Base-by-base conservation (phyloP, 176 grass and related monocot species). In the maize (Zea mays) region DNA sequence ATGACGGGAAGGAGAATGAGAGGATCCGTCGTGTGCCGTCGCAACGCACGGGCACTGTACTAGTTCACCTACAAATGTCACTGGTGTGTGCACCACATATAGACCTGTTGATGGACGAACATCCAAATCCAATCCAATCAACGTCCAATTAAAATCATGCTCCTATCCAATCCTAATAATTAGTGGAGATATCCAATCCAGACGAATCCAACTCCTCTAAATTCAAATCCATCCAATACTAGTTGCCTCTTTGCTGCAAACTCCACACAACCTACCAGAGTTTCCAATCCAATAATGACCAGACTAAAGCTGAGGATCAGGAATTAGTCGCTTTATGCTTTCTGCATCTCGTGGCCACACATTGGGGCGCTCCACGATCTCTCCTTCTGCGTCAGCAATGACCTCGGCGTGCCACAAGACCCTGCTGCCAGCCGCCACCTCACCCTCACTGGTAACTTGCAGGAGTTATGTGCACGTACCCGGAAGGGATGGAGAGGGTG, bases 321-420 rank as follows among this genome's bases (percentile, higher is more conserved):
- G 47, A 49, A 49, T 49, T 49, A 1, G 14, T 51, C 5, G 49
- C 49, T 6, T 5, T 51, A 51, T 51, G 49, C 27, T 27, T 27
- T 27, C 27, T 27, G 27, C 27, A 27, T 27, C 27, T 27, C 27
- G 27, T 27, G 27, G 27, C 27, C 27, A 27, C 27, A 27, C 27
- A 27, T 27, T 27, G 27, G 27, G 27, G 27, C 27, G 27, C 27
- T 27, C 27, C 27, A 27, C 35, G 74, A 90, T 74, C 79, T 86
- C 42, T 68, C 65, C 66, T 68, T 83, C 73, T 90, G 83, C 65
- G 37, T 86, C 41, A 79, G 82, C 67, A 79, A 86, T 52, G 65
- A 83, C 47, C 80, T 84, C 8, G 81, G 81, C 4, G 55, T 81
- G 10, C 72, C 78, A 9, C 76, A 56, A 1, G 58, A 48, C 49